Base-by-base conservation (phyloP, 2,329 filamentous ascomycete species). In the Colletotrichum tabaci region DNA sequence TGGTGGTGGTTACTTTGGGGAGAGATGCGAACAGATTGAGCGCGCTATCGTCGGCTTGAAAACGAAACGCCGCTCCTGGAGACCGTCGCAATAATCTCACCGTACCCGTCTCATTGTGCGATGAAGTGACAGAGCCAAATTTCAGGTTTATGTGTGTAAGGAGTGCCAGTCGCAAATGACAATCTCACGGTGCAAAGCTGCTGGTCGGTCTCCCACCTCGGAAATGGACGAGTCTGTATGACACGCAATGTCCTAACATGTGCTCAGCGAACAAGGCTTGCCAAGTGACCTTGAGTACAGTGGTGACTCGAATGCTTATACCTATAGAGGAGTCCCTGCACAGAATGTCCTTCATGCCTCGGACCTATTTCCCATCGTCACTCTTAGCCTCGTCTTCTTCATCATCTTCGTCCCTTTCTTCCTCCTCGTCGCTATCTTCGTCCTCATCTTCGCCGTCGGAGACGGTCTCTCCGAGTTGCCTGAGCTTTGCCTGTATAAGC, bases 401-500 rank as follows among this genome's bases (percentile, higher is more conserved):
- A 7, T 79, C 76, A 23, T 76, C 75, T 8, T 76, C 77, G 3
- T 77, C 77, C 0, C 74, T 71, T 12, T 53, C 69, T 5, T 76
- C 75, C 26, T 77, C 74, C 1, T 78, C 80, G 38, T 82, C 80
- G 53, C 84, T 83, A 8, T 84, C 83, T 2, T 86, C 88, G 0
- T 88, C 89, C 0, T 90, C 92, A 21, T 91, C 91, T 74, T 95
- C 93, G n/a, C 85, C 92, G 74, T 96, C 94, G 1, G 93, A 95
- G 12, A 96, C 90, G 72, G 86, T 85, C 77, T 94, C 89, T 3
- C 93, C 93, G 21, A 94, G 84, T 26, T 87, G 88, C 76, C 88
- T 88, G 16, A 95, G 84, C 60, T 89, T 91, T 79, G 83, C 81
- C 86, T 90, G 76, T 18, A 67, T 26, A 21, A 62, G 50, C 49